Evolutionary conservation across 306 rosid species (phyloP), one percentile per base, ranked within the genome.

Genomic region (Malus sylvestris): DNA sequence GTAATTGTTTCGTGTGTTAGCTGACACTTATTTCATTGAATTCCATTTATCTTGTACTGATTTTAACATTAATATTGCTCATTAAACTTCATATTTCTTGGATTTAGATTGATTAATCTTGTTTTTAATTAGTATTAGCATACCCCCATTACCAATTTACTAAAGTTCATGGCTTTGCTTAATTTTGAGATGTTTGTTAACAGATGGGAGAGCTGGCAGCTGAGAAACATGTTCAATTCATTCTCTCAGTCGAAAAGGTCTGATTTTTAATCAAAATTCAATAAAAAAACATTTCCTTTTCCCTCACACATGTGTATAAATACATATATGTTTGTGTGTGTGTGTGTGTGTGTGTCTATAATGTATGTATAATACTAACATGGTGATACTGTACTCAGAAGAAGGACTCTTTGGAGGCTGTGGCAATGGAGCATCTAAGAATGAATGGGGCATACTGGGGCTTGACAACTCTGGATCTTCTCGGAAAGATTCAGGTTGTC

Each of bases 361-460:
- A 33, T 33, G 38, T 33, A 33, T 33, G 38, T 33, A 35, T 61
- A 23, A 13, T 19, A 63, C 6, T 11, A n/a, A 22, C 27, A 15
- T 9, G 68, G 20, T n/a, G 44, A 53, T 38, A 40, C 44, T 78
- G 52, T 64, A 74, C 66, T 27, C 87, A 94, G 97, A 88, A 80
- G 87, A 86, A 90, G 84, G 96, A 90, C 76, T 89, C 86, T 52
- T 90, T 89, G 66, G 91, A 86, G 75, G 90, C 96, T n/a, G 95
- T 92, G 72, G 86, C 83, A 72, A 84, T 90, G 95, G 97, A 94
- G 80, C 98, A 90, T 84, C 85, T 88, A 30, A 88, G 97, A 83
- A 84, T 92, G 96, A 95, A 82, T 72, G 97, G 98, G 59, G 96
- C 90, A 22, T 92, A 88, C 46, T 90, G 97, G 98, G 96, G 96